A percentile compares a stretch with the other conserved stretches of the same genome.
phyloP scores from a whole-genome alignment of 495 filamentous ascomycete species.

The Oidiodendron maius region DNA sequence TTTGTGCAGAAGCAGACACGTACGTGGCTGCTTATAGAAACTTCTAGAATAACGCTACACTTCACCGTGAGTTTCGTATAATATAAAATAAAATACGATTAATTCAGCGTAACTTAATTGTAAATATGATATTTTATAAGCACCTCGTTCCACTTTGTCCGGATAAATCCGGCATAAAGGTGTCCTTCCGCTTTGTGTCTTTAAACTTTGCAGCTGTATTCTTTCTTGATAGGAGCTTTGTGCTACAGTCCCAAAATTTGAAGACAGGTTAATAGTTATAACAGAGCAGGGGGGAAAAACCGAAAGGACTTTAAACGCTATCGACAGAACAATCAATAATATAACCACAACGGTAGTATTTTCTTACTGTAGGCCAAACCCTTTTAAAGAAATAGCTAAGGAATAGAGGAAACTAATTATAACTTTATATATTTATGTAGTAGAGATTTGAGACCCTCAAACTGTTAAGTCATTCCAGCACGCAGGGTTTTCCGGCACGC shows the following conservation, averaged over 20 bases:
- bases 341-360: no score
- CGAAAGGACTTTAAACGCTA: not conserved
- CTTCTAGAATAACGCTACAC: not conserved
- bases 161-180: not conserved
- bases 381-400: no score
- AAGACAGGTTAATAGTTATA: not conserved
- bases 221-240: no score
- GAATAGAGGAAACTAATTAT: no score
- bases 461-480: no score
- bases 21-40: not conserved
- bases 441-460: no score
- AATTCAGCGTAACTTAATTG: not conserved
- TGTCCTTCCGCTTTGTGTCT: not conserved
- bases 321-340: no score
- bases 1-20: not conserved
- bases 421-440: no score
- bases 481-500: no score
- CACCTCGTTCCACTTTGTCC: not conserved
- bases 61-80: not conserved
- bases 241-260: constrained; percentile 7
- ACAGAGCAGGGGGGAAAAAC: no score
- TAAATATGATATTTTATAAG: not conserved
- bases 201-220: no score
- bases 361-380: no score
- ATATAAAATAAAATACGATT: not conserved